Evolutionary conservation across 129 eudicot genomes (phyloP), one percentile per base, ranked within the genome.

Genomic region (Ambrosia artemisiifolia): DNA sequence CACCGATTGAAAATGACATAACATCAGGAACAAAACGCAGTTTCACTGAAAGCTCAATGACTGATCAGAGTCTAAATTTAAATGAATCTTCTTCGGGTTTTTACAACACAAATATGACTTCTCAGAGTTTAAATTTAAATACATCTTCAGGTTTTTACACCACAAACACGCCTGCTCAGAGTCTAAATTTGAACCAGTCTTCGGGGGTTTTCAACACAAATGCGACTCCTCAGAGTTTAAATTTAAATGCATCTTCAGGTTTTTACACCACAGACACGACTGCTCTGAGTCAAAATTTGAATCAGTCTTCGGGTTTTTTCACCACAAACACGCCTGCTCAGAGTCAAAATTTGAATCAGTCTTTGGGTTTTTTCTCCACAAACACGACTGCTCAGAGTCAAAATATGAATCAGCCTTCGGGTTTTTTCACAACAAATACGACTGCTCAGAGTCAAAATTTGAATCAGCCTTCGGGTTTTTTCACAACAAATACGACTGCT

Each of bases 1-100:
- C 91, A 71, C 96, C 96, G 12, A 75, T 47, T 9, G 72, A 61
- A 57, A 69, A 49, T 11, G 72, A 40, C 28, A 47, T 82, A 48
- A 75, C 51, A 13, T 74, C 97, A 2, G 93, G 91, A 28, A 90
- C 75, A 73, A 94, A 94, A 75, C 95, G 97, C 62, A 90, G 86
- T 81, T 90, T 75, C 34, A 80, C 89, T 20, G 98, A 94, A 77
- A 90, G 91, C 79, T 76, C 91, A 56, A 34, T 90, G 63, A 85
- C 57, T 4, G 55, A 49, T n/a, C 55, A 14, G 19, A 49, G 55
- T 69, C 5, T 70, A n/a, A 53, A 56, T 83, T 83, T 95, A 55
- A 82, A 55, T 59, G 87, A 85, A 44, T 80, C 90, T 54, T 82
- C 86, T 54, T 82, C 86, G 2, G 83, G 81, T 33, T 65, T 62